Evolutionary conservation across 768 basidiomycete genomes (phyloP).

Genomic region (Myochromella boudieri): DNA sequence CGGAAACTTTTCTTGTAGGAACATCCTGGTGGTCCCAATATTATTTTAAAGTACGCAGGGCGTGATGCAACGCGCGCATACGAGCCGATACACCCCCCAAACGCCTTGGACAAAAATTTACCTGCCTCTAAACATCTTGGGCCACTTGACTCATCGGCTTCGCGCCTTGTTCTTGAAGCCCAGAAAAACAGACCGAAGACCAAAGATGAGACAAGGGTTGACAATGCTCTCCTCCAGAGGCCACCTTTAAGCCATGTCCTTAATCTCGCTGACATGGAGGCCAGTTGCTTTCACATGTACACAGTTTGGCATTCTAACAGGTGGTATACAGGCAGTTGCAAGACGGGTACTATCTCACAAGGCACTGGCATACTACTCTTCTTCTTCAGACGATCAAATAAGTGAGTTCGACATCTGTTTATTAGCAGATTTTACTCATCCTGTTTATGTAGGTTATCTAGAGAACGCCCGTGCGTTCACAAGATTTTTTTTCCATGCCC

Average conservation of each 20-base stretch:
- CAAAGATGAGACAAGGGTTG: constrained; percentile 69
- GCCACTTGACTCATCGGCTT: constrained; percentile 48
- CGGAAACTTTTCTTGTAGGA: constrained; percentile 39
- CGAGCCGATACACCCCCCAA: constrained; percentile 83
- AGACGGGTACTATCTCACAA: constrained; percentile 69
- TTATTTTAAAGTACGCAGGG: constrained; percentile 84
- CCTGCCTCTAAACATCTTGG: constrained; percentile 75
- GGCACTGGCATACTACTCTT: constrained; percentile 82
- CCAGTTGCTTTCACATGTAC: constrained; percentile 23
- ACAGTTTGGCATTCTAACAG: not conserved
- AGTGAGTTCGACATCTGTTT: constrained; percentile 42
- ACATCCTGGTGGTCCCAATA: constrained; percentile 79
- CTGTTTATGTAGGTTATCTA: constrained; percentile 40
- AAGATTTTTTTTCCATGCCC: constrained; percentile 84
- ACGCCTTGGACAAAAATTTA: constrained; percentile 73
- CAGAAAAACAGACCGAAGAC: constrained; percentile 50
- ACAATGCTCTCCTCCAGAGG: constrained; percentile 55
- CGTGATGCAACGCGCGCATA: constrained; percentile 78
- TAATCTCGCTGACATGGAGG: constrained; percentile 83
- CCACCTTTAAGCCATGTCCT: constrained; percentile 72
- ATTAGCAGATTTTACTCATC: constrained; percentile 18
- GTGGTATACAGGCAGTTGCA: constrained; percentile 57
- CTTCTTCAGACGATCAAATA: constrained; percentile 83
- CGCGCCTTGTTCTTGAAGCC: constrained; percentile 32
- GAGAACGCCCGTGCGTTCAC: constrained; percentile 83